Evolutionary conservation across 164 flowering plant species (phyloP).

Genomic region (Magnolia changhungtana): DNA sequence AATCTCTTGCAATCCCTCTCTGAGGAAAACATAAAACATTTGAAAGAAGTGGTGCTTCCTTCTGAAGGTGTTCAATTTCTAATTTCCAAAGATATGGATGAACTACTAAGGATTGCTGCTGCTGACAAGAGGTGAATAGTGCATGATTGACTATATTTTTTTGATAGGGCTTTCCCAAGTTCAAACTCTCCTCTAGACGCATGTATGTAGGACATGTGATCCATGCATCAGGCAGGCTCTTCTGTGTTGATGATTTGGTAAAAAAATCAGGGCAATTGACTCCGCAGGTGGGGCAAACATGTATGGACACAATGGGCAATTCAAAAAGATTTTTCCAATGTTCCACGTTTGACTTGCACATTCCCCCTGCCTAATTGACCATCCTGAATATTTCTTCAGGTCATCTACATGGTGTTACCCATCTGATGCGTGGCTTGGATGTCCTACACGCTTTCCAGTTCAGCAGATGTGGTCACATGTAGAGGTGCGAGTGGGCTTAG

Average conservation of each 20-base stretch:
- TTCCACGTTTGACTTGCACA: neutral
- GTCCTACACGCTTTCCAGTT: too few relatives aligned
- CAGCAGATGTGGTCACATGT: too few relatives aligned
- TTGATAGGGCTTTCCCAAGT: neutral
- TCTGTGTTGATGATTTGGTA: neutral
- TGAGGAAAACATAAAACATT: conserved; percentile 56
- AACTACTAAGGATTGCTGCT: conserved; percentile 75
- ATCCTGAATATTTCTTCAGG: too few relatives aligned
- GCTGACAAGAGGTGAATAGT: conserved; percentile 75
- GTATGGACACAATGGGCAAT: neutral
- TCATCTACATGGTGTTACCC: too few relatives aligned
- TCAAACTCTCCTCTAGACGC: neutral
- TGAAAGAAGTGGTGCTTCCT: conserved; percentile 70
- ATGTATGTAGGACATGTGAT: neutral
- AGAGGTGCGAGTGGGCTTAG: too few relatives aligned
- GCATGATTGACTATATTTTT: neutral
- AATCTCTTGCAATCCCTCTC: conserved; percentile 85
- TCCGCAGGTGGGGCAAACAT: neutral
- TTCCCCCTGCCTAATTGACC: too few relatives aligned
- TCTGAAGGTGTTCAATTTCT: conserved; percentile 79
- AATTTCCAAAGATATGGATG: conserved; percentile 72
- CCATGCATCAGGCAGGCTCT: neutral
- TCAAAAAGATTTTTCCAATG: neutral
- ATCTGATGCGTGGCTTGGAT: too few relatives aligned
- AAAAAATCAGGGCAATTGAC: neutral